Base-by-base conservation (phyloP, 495 filamentous ascomycete species). In the Parachaetomium inaequale region DNA sequence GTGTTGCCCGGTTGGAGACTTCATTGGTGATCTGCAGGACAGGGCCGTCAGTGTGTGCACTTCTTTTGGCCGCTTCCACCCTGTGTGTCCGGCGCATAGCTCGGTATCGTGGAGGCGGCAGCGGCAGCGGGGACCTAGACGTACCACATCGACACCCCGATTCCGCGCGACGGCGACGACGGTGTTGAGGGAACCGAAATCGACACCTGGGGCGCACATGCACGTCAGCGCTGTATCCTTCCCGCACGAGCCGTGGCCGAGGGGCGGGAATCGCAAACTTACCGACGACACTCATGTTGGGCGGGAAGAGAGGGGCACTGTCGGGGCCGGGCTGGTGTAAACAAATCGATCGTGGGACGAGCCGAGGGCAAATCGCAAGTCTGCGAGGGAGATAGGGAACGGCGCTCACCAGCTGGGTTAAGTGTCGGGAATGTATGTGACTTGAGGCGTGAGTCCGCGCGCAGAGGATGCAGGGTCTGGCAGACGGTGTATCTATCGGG, bases 111-210 rank as follows among this genome's bases (percentile, higher is more conserved):
- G n/a, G 40, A 17, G 19, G 51, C 19, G n/a, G 49, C n/a, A 49
- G 51, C 19, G n/a, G 49, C n/a, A 49, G 40, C 36, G 26, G 63
- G 65, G 62, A 40, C 53, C 21, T 52, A 63, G 67, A 96, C 92
- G 70, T 87, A 97, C 93, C 76, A 99, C 96, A 83, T 99, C 94
- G 74, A 98, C 96, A 82, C 94, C 94, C 71, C 96, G 89, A 76
- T 98, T 98, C 72, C 93, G 83, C 66, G 94, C 93, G 75, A 98
- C 94, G 73, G 94, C 95, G 76, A 98, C 89, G 72, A 96, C 93
- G 66, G 93, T 96, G 82, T 95, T 96, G 70, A 96, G 89, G 31
- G 92, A 90, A 79, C 94, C 94, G 78, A 99, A 88, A 86, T 99
- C 94, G 71, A 96, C 86, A 73, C 94, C 92, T 81, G 51, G 29